Evolutionary conservation across 2,329 filamentous ascomycete species (phyloP).

Genomic region (Aspergillus thermomutatus): DNA sequence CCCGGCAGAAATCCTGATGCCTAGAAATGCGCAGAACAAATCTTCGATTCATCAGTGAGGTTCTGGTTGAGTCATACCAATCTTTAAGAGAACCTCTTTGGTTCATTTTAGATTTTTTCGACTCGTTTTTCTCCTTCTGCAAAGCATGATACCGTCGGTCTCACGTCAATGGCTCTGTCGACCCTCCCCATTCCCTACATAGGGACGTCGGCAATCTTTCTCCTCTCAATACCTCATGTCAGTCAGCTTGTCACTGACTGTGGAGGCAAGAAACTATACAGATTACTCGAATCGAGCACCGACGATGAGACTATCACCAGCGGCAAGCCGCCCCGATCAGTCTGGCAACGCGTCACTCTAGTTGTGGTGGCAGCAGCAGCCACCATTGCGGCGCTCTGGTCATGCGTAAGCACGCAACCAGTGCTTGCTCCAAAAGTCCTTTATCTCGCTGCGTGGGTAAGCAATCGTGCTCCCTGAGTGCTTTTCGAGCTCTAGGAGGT

Average conservation of each 20-base stretch:
- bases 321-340: background rate
- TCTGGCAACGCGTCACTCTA: slow-evolving; percentile 4
- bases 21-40: too few species aligned
- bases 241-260: background rate
- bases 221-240: slow-evolving; percentile 3
- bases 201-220: background rate
- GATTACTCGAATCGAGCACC: background rate
- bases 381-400: background rate
- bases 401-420: background rate
- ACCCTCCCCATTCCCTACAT: background rate
- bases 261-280: background rate
- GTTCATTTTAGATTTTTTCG: too few species aligned
- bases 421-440: background rate
- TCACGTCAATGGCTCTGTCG: too few species aligned
- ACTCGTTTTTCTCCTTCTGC: too few species aligned
- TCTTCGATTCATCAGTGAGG: too few species aligned
- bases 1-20: too few species aligned
- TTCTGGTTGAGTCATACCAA: too few species aligned
- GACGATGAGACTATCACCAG: background rate
- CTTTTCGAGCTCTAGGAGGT: too few species aligned
- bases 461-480: background rate
- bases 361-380: background rate
- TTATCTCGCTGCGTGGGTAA: slow-evolving; percentile 4
- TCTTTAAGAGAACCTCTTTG: too few species aligned
- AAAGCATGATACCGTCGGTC: too few species aligned